Evolutionary conservation across 345 rosid genomes (phyloP).

Genomic region (Ceriops zippeliana): DNA sequence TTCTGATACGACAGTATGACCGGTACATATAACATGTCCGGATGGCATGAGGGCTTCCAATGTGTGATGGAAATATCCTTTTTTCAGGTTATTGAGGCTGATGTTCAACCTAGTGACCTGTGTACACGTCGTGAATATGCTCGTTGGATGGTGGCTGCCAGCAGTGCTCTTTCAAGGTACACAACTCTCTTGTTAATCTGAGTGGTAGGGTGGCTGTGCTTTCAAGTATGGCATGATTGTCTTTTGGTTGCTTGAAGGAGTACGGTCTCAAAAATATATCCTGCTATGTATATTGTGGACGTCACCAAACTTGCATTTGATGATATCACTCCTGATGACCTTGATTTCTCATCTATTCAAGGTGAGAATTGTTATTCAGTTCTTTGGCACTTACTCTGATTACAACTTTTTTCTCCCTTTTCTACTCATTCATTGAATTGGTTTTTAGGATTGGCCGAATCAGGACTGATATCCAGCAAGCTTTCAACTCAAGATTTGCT

Average conservation of each 20-base stretch:
- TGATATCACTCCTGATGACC: constrained; percentile 76
- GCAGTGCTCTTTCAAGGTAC: constrained; percentile 80
- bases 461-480: constrained; percentile 92
- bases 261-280: constrained; percentile 76
- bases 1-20: background rate
- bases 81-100: constrained; percentile 77
- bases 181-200: constrained; percentile 17
- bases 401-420: background rate
- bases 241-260: constrained; percentile 48
- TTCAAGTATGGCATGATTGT: constrained; percentile 15
- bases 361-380: constrained; percentile 40
- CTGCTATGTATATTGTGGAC: constrained; percentile 91
- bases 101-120: constrained; percentile 63
- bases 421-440: constrained; percentile 19
- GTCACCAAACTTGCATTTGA: constrained; percentile 91
- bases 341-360: constrained; percentile 93
- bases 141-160: constrained; percentile 88
- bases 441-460: constrained; percentile 89
- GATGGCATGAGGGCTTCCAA: constrained; percentile 2
- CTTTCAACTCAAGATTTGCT: constrained; percentile 65
- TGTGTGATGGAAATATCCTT: constrained; percentile 10
- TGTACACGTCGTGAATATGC: constrained; percentile 94
- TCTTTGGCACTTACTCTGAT: background rate
- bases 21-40: background rate
- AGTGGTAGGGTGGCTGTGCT: constrained; percentile 4